Conservation (phyloP, 345 rosid species). For the Citropsis articulata region DNA sequence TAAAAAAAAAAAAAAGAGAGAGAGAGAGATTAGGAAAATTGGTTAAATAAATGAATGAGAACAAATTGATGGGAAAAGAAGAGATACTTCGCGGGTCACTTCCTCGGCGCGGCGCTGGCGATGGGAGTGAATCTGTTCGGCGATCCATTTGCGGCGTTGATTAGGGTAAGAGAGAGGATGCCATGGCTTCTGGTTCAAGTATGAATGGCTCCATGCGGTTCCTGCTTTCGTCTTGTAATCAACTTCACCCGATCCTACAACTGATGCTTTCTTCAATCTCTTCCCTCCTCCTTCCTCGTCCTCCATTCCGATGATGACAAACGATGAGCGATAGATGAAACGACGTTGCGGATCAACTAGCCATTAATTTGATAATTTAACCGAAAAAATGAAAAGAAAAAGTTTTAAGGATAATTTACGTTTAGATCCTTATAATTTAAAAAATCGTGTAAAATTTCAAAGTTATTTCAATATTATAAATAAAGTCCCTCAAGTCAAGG, state of each 20-base stretch:
- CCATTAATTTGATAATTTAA: too few relatives aligned
- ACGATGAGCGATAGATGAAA: neutral
- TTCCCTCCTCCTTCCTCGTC: constrained; percentile 85
- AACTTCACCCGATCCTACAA: constrained; percentile 52
- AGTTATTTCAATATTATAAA: too few relatives aligned
- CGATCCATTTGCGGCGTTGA: constrained; percentile 99
- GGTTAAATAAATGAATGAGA: neutral
- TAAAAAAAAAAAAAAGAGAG: constrained; percentile 13
- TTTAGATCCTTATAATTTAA: too few relatives aligned
- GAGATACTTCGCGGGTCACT: constrained; percentile 78
- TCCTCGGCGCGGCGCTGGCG: constrained; percentile 70
- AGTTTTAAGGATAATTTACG: too few relatives aligned
- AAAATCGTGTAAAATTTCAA: too few relatives aligned
- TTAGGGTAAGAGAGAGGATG: constrained; percentile 98
- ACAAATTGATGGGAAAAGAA: neutral
- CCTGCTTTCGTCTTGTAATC: constrained; percentile 92
- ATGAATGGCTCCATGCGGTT: constrained; percentile 97
- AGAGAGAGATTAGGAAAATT: neutral
- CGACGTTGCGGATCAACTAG: neutral
- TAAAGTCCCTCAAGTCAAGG: too few relatives aligned
- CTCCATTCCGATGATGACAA: constrained; percentile 41
- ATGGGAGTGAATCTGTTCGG: constrained; percentile 86
- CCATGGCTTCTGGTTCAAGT: constrained; percentile 98
- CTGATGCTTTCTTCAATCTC: constrained; percentile 46
- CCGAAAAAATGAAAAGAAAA: too few relatives aligned